A percentile compares a stretch with the other conserved stretches of the same genome.
Conservation (phyloP, 768 basidiomycete genomes). For the Tulasnella sp. region DNA sequence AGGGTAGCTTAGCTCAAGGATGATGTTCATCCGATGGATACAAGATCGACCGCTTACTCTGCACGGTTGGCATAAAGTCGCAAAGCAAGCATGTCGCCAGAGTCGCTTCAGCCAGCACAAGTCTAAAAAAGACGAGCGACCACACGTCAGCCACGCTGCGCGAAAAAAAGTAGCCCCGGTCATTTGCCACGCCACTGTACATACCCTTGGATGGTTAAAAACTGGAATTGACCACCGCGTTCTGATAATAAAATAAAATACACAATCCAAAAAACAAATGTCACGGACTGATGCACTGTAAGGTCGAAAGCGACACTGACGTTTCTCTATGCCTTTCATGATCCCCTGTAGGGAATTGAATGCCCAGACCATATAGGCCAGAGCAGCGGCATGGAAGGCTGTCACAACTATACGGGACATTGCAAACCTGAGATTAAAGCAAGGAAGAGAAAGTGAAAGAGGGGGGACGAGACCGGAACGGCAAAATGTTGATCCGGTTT, state of each 20-base stretch:
- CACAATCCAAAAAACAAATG: too few relatives aligned
- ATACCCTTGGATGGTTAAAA: constrained; percentile 69
- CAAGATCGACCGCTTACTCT: background rate
- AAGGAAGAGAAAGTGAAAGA: too few relatives aligned
- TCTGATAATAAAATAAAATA: too few relatives aligned
- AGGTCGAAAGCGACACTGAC: too few relatives aligned
- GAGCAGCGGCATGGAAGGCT: background rate
- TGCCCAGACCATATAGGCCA: constrained; percentile 3
- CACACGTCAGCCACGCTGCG: background rate
- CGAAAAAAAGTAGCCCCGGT: background rate
- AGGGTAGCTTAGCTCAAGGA: too few relatives aligned
- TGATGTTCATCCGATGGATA: too few relatives aligned
- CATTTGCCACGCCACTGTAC: background rate
- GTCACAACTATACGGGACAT: background rate
- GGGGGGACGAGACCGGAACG: too few relatives aligned
- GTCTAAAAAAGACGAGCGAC: background rate
- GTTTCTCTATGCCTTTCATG: background rate
- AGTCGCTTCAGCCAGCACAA: background rate
- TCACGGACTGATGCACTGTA: too few relatives aligned
- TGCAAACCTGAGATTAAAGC: background rate
- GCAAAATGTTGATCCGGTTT: too few relatives aligned
- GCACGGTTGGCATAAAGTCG: background rate
- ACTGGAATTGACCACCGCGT: constrained; percentile 53
- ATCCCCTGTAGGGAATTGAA: background rate
- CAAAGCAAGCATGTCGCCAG: background rate